phyloP scores from a whole-genome alignment of 257 asterid genomes.

The Cinchona pubescens region DNA sequence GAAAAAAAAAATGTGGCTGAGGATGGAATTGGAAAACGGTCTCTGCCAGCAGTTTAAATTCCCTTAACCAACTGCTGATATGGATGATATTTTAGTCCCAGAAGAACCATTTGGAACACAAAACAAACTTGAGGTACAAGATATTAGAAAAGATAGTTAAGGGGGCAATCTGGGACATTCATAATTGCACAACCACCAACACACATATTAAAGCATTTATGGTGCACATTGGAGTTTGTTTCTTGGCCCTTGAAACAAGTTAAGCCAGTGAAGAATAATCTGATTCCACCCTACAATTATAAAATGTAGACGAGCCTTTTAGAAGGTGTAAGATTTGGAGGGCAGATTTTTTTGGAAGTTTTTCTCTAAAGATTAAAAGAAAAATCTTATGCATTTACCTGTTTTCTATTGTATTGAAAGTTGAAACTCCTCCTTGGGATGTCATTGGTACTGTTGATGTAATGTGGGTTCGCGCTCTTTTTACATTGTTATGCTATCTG shows the following conservation, averaged over 20 bases:
- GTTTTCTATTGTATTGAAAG: not conserved
- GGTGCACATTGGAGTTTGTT: too few relatives aligned
- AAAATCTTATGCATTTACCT: not conserved
- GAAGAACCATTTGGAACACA: not conserved
- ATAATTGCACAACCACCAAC: not conserved
- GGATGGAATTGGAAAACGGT: not conserved
- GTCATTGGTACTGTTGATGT: not conserved
- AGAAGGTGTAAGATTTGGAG: not conserved
- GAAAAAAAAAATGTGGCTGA: not conserved
- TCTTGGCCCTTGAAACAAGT: not conserved
- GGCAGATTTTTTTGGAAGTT: not conserved
- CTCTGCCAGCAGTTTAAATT: not conserved
- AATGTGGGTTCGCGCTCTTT: not conserved
- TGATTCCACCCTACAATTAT: not conserved
- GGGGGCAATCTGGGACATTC: not conserved
- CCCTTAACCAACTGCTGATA: not conserved
- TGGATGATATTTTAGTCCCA: not conserved
- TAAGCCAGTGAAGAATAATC: not conserved
- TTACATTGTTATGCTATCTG: not conserved
- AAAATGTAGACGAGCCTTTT: not conserved
- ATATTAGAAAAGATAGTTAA: not conserved
- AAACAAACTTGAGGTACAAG: not conserved
- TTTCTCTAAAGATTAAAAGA: not conserved
- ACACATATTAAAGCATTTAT: too few relatives aligned
- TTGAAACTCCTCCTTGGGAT: not conserved